These are phyloP conservation scores for Glycine tomentella DNA, from an alignment of 306 rosid species.

Conservation along the genomic window DNA sequence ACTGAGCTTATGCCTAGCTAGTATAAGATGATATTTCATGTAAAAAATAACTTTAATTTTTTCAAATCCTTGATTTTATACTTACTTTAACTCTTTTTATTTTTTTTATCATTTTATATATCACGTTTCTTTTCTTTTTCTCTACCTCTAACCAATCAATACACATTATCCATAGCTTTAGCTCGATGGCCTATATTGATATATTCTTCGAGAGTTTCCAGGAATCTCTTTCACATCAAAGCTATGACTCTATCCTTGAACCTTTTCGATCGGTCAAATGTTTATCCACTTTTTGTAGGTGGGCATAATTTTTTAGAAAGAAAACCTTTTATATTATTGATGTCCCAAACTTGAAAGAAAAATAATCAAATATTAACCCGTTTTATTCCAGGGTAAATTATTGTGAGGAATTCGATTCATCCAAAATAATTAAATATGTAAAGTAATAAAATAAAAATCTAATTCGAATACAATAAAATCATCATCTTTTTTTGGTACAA, in stretches of 20 bases:
- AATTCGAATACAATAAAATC: neutral
- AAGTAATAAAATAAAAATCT: neutral
- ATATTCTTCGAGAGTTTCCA: neutral
- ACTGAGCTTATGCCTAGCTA: too few relatives aligned
- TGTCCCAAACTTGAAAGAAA: neutral
- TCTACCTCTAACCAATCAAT: too few relatives aligned
- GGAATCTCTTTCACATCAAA: neutral
- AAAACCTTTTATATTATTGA: neutral
- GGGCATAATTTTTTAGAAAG: constrained; percentile 2
- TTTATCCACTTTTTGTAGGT: constrained; percentile 27
- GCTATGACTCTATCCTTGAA: constrained; percentile 31
- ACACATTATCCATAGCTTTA: neutral
- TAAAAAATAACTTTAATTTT: neutral
- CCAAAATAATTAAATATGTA: neutral
- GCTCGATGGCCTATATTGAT: neutral
- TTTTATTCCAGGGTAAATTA: neutral
- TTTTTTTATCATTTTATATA: neutral
- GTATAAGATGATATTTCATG: too few relatives aligned
- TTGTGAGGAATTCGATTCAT: neutral
- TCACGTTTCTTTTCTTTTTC: neutral
- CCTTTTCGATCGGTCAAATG: neutral
- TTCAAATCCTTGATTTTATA: neutral
- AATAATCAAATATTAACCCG: neutral
- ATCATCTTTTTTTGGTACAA: too few relatives aligned
- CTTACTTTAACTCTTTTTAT: too few relatives aligned